Evolutionary conservation across 345 rosid genomes (phyloP), one percentile per base, ranked within the genome.

Genomic region (Eucalyptus cloeziana): DNA sequence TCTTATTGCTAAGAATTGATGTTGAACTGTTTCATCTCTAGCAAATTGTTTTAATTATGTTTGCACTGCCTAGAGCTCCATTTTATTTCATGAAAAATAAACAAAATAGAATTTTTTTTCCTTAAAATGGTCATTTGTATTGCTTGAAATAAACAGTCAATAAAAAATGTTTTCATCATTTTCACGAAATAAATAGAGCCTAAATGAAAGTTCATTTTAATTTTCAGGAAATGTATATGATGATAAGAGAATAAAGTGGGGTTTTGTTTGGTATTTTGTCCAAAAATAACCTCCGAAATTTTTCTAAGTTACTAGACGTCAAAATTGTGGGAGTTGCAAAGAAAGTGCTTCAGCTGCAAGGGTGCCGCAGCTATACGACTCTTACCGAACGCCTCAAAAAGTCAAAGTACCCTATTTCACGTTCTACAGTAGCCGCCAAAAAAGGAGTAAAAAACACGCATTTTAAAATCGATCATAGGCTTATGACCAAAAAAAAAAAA

Each of bases 41-140:
- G 4, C 58, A 52, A 19, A 52, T 52, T 52, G 2, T 52, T 52
- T 52, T 52, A 52, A 52, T 19, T 52, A 52, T 52, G 56, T 52
- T 19, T 52, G 56, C 56, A 52, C 9, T 17, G 56, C 56, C 0
- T 19, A 52, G 24, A 52, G 56, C 56, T 52, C 24, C 0, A 52
- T 52, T 52, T 52, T 52, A 52, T 52, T 52, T 52, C 58, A 52
- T 52, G 58, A 52, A 52, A 19, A 52, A 52, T 52, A 52, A 52
- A 52, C 2, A 52, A 52, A 0, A 0, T 52, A 52, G 1, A 17
- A 17, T 0, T 0, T 52, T 0, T 51, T 52, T 52, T 19, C 24
- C 24, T 52, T 19, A 52, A 52, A 52, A 52, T 52, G 56, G 10
- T 52, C 56, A 19, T 52, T 19, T 52, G 4, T 0, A 19, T 52